These are phyloP conservation scores for Metarhizium album DNA, from an alignment of 2,329 filamentous ascomycete genomes.

Conservation along the genomic window DNA sequence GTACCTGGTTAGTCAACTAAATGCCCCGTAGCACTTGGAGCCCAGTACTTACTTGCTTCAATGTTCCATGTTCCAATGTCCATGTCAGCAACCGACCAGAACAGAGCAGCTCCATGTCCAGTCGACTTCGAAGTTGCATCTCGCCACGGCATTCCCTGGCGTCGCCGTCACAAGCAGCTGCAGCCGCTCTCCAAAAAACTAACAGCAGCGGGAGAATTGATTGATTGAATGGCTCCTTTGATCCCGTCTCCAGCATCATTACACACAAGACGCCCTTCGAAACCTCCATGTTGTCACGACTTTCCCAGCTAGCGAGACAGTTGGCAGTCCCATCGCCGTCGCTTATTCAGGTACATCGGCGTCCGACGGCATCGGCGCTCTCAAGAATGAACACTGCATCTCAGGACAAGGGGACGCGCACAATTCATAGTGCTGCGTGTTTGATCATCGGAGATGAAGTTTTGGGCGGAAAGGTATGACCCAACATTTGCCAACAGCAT, in stretches of 20 bases:
- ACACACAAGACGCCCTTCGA: background rate
- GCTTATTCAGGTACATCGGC: conserved; percentile 21
- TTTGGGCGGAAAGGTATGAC: conserved; percentile 75
- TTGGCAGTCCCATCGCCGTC: conserved; percentile 29
- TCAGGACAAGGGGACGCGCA: conserved; percentile 45
- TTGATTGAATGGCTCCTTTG: background rate
- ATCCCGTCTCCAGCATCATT: conserved; percentile 7
- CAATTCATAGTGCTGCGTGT: conserved; percentile 82
- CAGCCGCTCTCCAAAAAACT: background rate
- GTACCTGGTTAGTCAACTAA: too few species aligned
- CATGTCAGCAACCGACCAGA: background rate
- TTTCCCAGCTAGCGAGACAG: conserved; percentile 65
- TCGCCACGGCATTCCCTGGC: background rate
- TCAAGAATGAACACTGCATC: conserved; percentile 28
- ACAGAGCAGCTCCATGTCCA: background rate
- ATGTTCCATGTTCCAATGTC: background rate
- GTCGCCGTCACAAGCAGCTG: background rate
- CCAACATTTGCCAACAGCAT: background rate
- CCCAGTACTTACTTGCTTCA: too few species aligned
- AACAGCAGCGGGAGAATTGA: background rate
- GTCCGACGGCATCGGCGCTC: conserved; percentile 10
- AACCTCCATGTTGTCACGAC: conserved; percentile 58
- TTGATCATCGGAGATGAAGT: conserved; percentile 97
- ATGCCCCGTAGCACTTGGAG: too few species aligned
- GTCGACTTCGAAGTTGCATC: too few species aligned